phyloP scores from a whole-genome alignment of 2,329 filamentous ascomycete species.

The Fulvia fulva region DNA sequence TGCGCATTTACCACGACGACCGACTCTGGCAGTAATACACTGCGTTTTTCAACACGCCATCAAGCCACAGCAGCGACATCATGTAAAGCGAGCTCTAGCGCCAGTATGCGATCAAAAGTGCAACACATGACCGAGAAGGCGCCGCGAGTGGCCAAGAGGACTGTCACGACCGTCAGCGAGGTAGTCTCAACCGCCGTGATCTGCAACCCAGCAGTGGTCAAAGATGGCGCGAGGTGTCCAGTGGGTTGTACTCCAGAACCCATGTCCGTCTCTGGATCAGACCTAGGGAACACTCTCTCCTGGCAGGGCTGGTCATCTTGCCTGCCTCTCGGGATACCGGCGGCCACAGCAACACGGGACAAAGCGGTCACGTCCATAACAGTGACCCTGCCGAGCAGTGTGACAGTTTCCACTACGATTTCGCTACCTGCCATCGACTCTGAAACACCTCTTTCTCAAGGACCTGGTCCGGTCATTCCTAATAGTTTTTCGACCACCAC shows the following conservation, averaged over 20 bases:
- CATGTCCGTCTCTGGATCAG: not conserved
- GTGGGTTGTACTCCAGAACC: not conserved
- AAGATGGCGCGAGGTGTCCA: not conserved
- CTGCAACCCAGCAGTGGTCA: not conserved
- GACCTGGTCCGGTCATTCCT: not conserved
- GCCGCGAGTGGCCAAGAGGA: not conserved
- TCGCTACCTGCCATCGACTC: not conserved
- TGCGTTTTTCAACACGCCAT: not conserved
- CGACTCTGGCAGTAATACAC: not conserved
- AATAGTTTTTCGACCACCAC: not conserved
- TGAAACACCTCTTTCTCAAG: not conserved
- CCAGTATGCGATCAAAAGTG: not conserved
- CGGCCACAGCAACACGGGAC: not conserved
- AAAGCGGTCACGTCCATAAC: not conserved
- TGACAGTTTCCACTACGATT: not conserved
- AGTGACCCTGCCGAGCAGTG: not conserved
- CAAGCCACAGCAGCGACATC: not conserved
- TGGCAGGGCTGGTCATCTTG: not conserved
- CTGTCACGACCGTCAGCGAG: not conserved
- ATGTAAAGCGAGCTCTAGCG: not conserved
- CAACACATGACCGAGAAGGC: not conserved
- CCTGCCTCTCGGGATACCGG: not conserved
- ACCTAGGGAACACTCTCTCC: not conserved
- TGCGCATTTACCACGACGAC: not conserved
- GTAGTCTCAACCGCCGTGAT: not conserved